Conservation (phyloP, 495 filamentous ascomycete genomes). For the Arthonia radiata region DNA sequence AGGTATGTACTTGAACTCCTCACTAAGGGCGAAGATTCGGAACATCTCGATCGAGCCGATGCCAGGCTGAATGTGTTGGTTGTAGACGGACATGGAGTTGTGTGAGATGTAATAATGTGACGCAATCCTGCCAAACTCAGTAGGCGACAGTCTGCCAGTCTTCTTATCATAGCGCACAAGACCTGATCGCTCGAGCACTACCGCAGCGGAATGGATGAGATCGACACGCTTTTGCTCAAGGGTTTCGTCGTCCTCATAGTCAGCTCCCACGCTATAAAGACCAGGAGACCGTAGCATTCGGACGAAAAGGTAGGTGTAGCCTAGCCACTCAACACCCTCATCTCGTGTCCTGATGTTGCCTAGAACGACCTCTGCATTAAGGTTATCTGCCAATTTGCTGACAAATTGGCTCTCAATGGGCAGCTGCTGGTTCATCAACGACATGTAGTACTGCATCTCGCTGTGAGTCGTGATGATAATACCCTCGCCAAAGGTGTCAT, state of each 20-base stretch:
- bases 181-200: conserved; percentile 62
- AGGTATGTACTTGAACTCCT: conserved; percentile 98
- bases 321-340: conserved; percentile 94
- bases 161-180: conserved; percentile 91
- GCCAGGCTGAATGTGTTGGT: conserved; percentile 78
- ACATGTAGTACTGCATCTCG: conserved; percentile 93
- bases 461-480: conserved; percentile 92
- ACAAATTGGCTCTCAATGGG: conserved; percentile 94
- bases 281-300: conserved; percentile 93
- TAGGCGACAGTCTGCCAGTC: conserved; percentile 66
- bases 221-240: conserved; percentile 94
- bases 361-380: conserved; percentile 92
- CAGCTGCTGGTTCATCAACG: conserved; percentile 84
- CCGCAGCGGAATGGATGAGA: conserved; percentile 80
- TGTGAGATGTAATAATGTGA: conserved; percentile 98
- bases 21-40: conserved; percentile 88
- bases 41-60: conserved; percentile 86
- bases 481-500: conserved; percentile 90
- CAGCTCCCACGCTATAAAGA: conserved; percentile 81
- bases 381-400: conserved; percentile 79
- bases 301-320: conserved; percentile 94
- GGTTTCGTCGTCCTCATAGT: conserved; percentile 78
- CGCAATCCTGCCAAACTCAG: conserved; percentile 82
- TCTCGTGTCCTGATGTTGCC: conserved; percentile 84
- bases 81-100: conserved; percentile 89